These are phyloP conservation scores for Neofusicoccum parvum DNA, from an alignment of 2,329 filamentous ascomycete genomes.

Conservation along the genomic window DNA sequence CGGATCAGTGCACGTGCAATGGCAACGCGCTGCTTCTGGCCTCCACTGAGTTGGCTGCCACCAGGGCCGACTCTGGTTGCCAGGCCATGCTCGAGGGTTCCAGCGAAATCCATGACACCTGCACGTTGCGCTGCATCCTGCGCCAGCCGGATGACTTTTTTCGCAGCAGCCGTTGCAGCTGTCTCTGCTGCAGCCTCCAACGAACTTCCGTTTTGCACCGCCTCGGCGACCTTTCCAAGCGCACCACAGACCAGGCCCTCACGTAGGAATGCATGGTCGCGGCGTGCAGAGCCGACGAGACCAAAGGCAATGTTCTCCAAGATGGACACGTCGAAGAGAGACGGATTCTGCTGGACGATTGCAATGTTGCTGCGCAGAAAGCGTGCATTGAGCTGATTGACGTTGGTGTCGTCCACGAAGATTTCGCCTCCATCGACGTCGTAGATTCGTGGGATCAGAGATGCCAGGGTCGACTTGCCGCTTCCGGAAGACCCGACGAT, in stretches of 20 bases:
- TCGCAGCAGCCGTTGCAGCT: conserved; percentile 48
- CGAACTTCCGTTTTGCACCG: conserved; percentile 55
- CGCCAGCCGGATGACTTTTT: conserved; percentile 54
- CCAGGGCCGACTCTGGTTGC: conserved; percentile 55
- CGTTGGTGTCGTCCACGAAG: conserved; percentile 41
- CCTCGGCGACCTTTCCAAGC: conserved; percentile 50
- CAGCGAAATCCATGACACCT: conserved; percentile 61
- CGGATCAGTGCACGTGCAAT: conserved; percentile 59
- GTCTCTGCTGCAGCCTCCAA: conserved; percentile 48
- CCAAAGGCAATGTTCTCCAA: conserved; percentile 58
- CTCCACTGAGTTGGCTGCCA: conserved; percentile 59
- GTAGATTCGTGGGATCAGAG: conserved; percentile 42
- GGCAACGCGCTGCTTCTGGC: conserved; percentile 62
- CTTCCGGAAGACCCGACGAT: conserved; percentile 36
- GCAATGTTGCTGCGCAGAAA: conserved; percentile 40
- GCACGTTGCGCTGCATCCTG: conserved; percentile 57
- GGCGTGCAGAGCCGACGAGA: conserved; percentile 43
- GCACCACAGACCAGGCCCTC: conserved; percentile 38
- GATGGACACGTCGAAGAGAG: conserved; percentile 54
- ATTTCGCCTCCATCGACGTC: conserved; percentile 38
- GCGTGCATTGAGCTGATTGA: conserved; percentile 41
- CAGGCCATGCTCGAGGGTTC: conserved; percentile 52
- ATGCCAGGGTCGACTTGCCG: conserved; percentile 48
- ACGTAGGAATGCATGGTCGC: conserved; percentile 28
- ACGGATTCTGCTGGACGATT: conserved; percentile 55